Evolutionary conservation across 495 filamentous ascomycete species (phyloP).

Genomic region (Hypoxylon intermedium): DNA sequence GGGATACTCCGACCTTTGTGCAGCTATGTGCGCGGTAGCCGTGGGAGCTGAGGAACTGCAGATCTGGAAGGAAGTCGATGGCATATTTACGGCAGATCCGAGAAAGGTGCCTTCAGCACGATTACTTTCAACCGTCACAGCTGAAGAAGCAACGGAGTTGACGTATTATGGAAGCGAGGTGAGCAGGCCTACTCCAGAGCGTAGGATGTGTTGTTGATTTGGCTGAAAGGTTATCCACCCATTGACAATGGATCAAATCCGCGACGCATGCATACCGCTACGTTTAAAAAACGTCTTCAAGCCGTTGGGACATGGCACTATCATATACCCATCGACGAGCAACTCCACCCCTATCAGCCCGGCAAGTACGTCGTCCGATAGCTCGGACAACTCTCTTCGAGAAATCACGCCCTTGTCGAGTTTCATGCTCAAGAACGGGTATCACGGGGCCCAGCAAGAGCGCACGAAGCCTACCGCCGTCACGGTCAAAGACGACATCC

Average conservation of each 20-base stretch:
- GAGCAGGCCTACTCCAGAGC: conserved; percentile 7
- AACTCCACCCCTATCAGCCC: conserved; percentile 17
- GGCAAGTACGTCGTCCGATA: conserved; percentile 9
- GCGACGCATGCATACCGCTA: conserved; percentile 47
- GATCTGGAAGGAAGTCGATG: conserved; percentile 65
- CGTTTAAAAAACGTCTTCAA: conserved; percentile 53
- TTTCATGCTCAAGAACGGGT: conserved; percentile 49
- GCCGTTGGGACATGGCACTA: conserved; percentile 46
- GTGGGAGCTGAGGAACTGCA: conserved; percentile 58
- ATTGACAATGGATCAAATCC: conserved; percentile 53
- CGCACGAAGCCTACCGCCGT: conserved; percentile 49
- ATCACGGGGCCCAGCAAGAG: conserved; percentile 44
- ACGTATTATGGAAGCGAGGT: conserved; percentile 62
- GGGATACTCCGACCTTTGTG: conserved; percentile 62
- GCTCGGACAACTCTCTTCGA: conserved; percentile 6
- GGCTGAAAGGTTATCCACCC: conserved; percentile 49
- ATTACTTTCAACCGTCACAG: conserved; percentile 57
- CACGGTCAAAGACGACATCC: conserved; percentile 49
- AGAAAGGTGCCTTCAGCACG: conserved; percentile 60
- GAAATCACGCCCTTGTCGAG: conserved; percentile 20
- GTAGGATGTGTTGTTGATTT: conserved; percentile 9
- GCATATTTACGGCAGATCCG: conserved; percentile 65
- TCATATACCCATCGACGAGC: conserved; percentile 45
- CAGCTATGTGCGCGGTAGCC: conserved; percentile 57
- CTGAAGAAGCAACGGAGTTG: conserved; percentile 60